Evolutionary conservation across 306 rosid genomes (phyloP).

Genomic region (Pterocarpus santalinus): DNA sequence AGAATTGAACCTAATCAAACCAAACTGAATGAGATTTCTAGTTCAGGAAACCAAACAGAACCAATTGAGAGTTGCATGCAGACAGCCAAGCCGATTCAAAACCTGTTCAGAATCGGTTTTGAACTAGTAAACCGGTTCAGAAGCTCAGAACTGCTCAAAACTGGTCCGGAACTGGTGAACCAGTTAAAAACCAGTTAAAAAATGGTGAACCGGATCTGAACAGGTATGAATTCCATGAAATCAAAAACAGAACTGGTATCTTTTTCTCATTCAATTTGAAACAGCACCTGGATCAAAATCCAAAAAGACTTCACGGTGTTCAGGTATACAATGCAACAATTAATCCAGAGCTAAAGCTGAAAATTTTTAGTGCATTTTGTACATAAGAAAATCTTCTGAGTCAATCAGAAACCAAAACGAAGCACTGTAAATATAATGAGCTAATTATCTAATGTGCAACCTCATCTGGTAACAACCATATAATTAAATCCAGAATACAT

Average conservation of each 20-base stretch:
- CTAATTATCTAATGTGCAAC: conserved; percentile 29
- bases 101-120: too few species aligned
- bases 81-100: too few species aligned
- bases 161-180: too few species aligned
- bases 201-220: too few species aligned
- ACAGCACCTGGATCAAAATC: conserved; percentile 75
- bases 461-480: conserved; percentile 1
- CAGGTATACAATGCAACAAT: conserved; percentile 41
- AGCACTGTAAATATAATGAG: conserved; percentile 26
- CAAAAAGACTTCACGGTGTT: conserved; percentile 68
- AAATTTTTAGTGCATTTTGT: conserved; percentile 21
- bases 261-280: conserved; percentile 75
- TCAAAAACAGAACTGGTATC: neutral
- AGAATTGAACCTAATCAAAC: too few species aligned
- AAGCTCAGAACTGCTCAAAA: too few species aligned
- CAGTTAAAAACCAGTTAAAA: too few species aligned
- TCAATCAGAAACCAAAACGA: conserved; percentile 32
- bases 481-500: neutral
- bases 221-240: too few species aligned
- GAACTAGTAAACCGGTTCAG: too few species aligned
- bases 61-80: too few species aligned
- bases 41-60: too few species aligned
- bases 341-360: conserved; percentile 34
- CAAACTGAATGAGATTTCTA: too few species aligned
- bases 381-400: conserved; percentile 27